Conservation (phyloP, 1,284 basidiomycete genomes). For the Gymnopus androsaceus region DNA sequence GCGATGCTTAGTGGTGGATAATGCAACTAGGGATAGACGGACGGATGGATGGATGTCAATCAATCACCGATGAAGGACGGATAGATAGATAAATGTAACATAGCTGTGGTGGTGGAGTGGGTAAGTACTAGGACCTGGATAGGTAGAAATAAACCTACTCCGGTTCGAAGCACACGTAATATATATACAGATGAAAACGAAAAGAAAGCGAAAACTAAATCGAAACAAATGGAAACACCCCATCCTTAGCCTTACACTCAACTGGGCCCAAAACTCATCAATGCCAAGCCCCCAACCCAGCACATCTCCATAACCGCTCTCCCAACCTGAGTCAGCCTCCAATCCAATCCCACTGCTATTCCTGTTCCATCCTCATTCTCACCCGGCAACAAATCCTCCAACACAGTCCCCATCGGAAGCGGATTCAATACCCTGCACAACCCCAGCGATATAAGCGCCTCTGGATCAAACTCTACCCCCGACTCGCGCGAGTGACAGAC, state of each 20-base stretch:
- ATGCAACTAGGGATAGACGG: too few relatives aligned
- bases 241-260: too few relatives aligned
- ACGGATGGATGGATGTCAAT: too few relatives aligned
- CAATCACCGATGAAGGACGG: too few relatives aligned
- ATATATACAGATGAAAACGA: conserved; percentile 6
- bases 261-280: conserved; percentile 61
- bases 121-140: background rate
- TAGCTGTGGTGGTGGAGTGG: too few relatives aligned
- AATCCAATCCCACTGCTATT: background rate
- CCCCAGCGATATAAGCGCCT: conserved; percentile 69
- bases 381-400: conserved; percentile 14
- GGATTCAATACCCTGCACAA: conserved; percentile 41
- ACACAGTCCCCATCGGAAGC: conserved; percentile 18
- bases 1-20: too few relatives aligned
- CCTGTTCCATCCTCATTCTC: background rate
- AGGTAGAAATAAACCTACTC: background rate
- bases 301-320: conserved; percentile 79
- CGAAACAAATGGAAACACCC: too few relatives aligned
- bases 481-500: conserved; percentile 60
- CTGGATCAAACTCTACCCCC: conserved; percentile 69
- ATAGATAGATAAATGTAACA: too few relatives aligned
- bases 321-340: conserved; percentile 68
- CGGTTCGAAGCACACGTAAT: background rate
- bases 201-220: too few relatives aligned
- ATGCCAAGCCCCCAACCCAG: conserved; percentile 76